phyloP scores from a whole-genome alignment of 1,139 yeast genomes.

The Sugiyamaella xylanicola region DNA sequence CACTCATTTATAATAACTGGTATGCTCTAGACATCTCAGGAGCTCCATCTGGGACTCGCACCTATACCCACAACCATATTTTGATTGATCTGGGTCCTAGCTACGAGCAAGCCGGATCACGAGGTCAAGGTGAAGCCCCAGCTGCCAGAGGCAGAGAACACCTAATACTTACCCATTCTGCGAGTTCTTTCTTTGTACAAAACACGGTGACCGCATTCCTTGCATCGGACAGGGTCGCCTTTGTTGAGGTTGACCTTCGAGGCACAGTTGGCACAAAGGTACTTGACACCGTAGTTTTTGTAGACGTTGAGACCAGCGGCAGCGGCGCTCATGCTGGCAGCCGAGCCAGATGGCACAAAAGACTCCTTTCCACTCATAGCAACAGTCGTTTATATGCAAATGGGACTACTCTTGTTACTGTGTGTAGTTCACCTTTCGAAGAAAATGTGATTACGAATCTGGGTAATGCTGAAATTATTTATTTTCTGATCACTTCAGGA shows the following conservation, averaged over 20 bases:
- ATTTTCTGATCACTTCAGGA: no score
- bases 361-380: conserved; percentile 67
- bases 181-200: conserved; percentile 95
- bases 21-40: no score
- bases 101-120: background rate
- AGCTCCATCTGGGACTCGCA: no score
- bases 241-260: conserved; percentile 83
- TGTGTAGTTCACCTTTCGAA: no score
- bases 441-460: no score
- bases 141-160: background rate
- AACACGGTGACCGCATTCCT: conserved; percentile 98
- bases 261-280: conserved; percentile 97
- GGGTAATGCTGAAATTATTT: no score
- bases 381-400: background rate
- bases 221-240: conserved; percentile 97
- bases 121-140: background rate
- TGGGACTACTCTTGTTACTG: background rate
- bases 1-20: no score
- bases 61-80: no score
- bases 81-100: no score
- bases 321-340: conserved; percentile 66
- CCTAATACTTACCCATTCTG: conserved; percentile 79
- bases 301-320: conserved; percentile 69
- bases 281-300: conserved; percentile 84
- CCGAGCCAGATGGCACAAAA: conserved; percentile 77